These are phyloP conservation scores for Botrytis medusae DNA, from an alignment of 2,329 filamentous ascomycete species.

Conservation along the genomic window DNA sequence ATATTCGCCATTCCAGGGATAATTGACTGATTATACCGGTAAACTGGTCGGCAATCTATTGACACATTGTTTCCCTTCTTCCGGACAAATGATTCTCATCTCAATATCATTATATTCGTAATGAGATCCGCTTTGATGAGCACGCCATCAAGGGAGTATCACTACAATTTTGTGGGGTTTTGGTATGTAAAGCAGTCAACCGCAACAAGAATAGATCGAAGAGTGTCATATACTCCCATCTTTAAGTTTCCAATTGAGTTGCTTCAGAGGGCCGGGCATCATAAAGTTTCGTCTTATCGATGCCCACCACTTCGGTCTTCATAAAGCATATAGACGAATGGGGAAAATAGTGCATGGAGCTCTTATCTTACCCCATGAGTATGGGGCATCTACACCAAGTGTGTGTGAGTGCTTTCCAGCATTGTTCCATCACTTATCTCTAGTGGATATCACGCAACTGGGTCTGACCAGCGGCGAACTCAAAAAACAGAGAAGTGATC, in stretches of 20 bases:
- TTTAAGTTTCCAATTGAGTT: background rate
- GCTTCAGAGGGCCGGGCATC: background rate
- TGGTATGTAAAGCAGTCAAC: background rate
- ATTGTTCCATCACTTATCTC: background rate
- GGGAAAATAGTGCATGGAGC: background rate
- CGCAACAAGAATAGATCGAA: background rate
- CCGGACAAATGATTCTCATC: background rate
- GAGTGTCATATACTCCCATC: background rate
- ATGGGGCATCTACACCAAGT: background rate
- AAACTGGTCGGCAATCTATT: background rate
- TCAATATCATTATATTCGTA: background rate
- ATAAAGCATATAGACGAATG: background rate
- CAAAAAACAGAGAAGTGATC: background rate
- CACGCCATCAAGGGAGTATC: background rate
- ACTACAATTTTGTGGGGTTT: background rate
- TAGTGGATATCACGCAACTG: conserved; percentile 11
- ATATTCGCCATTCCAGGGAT: background rate
- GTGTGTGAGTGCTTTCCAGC: background rate
- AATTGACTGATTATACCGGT: background rate
- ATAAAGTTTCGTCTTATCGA: background rate
- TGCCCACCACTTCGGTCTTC: background rate
- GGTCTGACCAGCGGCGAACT: background rate
- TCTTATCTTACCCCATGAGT: background rate
- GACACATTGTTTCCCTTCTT: background rate
- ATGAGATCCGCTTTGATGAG: background rate